phyloP scores from a whole-genome alignment of 2,329 filamentous ascomycete genomes.

The Cytospora paraplurivora region DNA sequence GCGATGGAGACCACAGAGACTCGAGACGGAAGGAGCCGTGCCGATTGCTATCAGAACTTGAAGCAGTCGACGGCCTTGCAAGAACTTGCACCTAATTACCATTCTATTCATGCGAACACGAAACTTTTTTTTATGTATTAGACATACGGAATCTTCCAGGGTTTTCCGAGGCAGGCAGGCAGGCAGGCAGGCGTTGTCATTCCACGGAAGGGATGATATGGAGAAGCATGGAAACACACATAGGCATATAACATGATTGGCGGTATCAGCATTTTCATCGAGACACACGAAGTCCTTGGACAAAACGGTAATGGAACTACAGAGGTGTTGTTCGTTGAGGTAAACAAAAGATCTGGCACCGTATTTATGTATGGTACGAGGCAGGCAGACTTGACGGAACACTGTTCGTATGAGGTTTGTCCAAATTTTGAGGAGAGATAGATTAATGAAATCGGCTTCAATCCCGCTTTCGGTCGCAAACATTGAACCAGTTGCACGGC shows the following conservation, averaged over 20 bases:
- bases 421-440: not conserved
- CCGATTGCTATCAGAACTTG: not conserved
- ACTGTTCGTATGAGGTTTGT: not conserved
- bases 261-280: not conserved
- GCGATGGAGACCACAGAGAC: not conserved
- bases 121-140: conserved; percentile 4
- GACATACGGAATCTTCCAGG: not conserved
- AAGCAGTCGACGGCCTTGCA: not conserved
- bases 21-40: not conserved
- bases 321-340: not conserved
- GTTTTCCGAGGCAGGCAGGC: not conserved
- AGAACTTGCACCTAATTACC: conserved; percentile 8
- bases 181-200: not conserved
- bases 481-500: too few species aligned
- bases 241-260: not conserved
- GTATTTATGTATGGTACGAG: not conserved
- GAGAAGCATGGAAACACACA: not conserved
- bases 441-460: not conserved
- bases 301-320: not conserved
- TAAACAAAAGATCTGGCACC: not conserved
- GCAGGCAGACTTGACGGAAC: not conserved
- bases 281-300: not conserved
- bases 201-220: not conserved
- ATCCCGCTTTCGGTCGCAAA: too few species aligned
- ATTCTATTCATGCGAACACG: conserved; percentile 20